These are phyloP conservation scores for Lentinula novae-zelandiae DNA, from an alignment of 1,284 basidiomycete genomes.

Conservation along the genomic window DNA sequence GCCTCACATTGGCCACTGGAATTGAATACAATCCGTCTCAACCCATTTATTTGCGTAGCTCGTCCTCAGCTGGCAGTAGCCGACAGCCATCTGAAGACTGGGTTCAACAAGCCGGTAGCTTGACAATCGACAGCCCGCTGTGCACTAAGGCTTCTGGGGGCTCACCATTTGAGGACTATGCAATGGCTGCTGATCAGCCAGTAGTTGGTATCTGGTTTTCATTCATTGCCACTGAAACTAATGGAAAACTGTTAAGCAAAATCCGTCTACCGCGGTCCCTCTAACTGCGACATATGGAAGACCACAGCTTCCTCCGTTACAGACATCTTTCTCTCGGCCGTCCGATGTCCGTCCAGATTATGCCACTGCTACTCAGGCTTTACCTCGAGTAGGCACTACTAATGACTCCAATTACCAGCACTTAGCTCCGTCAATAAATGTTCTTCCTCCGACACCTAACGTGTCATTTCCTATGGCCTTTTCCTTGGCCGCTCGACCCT, in stretches of 20 bases:
- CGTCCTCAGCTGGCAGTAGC: conserved; percentile 29
- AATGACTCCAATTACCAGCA: background rate
- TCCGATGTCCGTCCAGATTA: background rate
- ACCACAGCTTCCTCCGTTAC: conserved; percentile 21
- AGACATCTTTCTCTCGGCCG: conserved; percentile 15
- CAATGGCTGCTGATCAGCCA: conserved; percentile 22
- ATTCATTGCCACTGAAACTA: conserved; percentile 4
- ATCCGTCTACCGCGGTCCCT: background rate
- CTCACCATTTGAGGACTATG: background rate
- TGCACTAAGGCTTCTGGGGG: conserved; percentile 15
- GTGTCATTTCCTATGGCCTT: conserved; percentile 8
- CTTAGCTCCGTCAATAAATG: conserved; percentile 27
- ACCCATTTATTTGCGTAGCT: conserved; percentile 16
- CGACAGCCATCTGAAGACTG: conserved; percentile 56
- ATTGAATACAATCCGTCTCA: conserved; percentile 13
- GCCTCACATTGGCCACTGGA: conserved; percentile 39
- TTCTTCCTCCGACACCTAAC: conserved; percentile 36
- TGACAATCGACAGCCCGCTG: conserved; percentile 56
- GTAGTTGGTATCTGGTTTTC: conserved; percentile 27
- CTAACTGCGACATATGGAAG: background rate
- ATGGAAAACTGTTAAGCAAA: conserved; percentile 2
- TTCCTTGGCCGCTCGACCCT: conserved; percentile 18
- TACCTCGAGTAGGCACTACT: background rate
- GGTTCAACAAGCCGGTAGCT: conserved; percentile 58
- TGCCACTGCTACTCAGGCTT: background rate